phyloP scores from a whole-genome alignment of 108 stramenopile genomes.

The Parmales sp. region DNA sequence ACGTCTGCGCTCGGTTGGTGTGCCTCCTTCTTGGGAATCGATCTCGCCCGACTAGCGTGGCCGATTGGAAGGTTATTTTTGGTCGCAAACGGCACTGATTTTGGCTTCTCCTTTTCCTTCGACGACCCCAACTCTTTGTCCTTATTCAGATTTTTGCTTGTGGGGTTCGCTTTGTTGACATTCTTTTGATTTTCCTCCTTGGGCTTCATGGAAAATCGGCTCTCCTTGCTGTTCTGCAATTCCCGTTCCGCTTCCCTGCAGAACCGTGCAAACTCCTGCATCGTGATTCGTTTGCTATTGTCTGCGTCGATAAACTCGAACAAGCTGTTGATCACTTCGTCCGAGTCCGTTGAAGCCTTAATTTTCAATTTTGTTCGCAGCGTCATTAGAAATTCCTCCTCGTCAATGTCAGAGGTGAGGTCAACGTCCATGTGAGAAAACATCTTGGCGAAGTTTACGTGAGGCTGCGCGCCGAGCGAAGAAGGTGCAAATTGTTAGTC shows the following conservation, averaged over 20 bases:
- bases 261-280: conserved; percentile 1
- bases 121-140: no score
- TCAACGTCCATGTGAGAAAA: conserved; percentile 2
- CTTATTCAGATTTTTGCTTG: no score
- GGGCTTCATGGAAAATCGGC: no score
- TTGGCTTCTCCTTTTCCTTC: no score
- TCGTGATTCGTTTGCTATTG: not conserved
- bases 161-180: no score
- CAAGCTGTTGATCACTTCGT: not conserved
- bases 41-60: no score
- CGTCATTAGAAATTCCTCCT: not conserved
- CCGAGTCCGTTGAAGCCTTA: not conserved
- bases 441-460: not conserved
- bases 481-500: no score
- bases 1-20: no score
- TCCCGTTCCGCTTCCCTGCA: not conserved
- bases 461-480: not conserved
- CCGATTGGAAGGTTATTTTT: no score
- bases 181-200: no score
- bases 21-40: no score
- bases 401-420: conserved; percentile 4
- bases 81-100: no score
- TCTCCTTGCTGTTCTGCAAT: not conserved
- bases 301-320: not conserved
- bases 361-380: not conserved